Evolutionary conservation across 2,329 filamentous ascomycete species (phyloP).

Genomic region (Phaeophleospora eucalypticola): DNA sequence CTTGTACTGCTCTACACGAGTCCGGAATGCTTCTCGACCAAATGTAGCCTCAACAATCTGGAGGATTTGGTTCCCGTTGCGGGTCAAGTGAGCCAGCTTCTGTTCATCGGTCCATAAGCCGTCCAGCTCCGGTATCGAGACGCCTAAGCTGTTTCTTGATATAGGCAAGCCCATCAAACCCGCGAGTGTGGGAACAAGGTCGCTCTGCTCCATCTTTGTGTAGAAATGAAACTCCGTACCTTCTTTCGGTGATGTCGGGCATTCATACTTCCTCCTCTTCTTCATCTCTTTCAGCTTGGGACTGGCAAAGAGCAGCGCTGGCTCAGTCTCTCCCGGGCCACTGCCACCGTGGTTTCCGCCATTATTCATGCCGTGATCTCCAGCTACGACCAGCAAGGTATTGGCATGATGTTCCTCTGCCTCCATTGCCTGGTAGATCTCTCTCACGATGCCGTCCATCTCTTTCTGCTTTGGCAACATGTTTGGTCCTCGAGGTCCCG

Average conservation of each 20-base stretch:
- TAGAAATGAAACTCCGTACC: constrained; percentile 75
- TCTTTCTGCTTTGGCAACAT: constrained; percentile 92
- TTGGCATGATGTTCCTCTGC: constrained; percentile 65
- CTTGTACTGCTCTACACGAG: constrained; percentile 4
- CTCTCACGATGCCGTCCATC: constrained; percentile 79
- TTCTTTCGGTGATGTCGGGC: constrained; percentile 56
- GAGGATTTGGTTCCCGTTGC: constrained; percentile 78
- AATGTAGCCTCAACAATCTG: constrained; percentile 73
- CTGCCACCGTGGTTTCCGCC: constrained; percentile 96
- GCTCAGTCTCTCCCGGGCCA: constrained; percentile 87
- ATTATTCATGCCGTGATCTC: constrained; percentile 99
- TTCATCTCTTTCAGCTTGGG: constrained; percentile 24
- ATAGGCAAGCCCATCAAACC: constrained; percentile 83
- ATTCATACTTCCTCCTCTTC: constrained; percentile 21
- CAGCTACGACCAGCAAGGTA: constrained; percentile 79
- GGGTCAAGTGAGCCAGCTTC: constrained; percentile 61
- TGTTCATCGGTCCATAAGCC: constrained; percentile 59
- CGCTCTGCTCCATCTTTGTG: constrained; percentile 81
- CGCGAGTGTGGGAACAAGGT: constrained; percentile 84
- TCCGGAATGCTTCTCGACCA: constrained; percentile 28
- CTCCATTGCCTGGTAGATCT: constrained; percentile 73
- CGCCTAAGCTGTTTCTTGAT: constrained; percentile 83
- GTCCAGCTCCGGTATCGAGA: constrained; percentile 76
- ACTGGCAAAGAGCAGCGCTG: constrained; percentile 71
- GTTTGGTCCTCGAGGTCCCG: constrained; percentile 75